phyloP scores from a whole-genome alignment of 2,329 filamentous ascomycete species.

The Colletotrichum spaethianum region DNA sequence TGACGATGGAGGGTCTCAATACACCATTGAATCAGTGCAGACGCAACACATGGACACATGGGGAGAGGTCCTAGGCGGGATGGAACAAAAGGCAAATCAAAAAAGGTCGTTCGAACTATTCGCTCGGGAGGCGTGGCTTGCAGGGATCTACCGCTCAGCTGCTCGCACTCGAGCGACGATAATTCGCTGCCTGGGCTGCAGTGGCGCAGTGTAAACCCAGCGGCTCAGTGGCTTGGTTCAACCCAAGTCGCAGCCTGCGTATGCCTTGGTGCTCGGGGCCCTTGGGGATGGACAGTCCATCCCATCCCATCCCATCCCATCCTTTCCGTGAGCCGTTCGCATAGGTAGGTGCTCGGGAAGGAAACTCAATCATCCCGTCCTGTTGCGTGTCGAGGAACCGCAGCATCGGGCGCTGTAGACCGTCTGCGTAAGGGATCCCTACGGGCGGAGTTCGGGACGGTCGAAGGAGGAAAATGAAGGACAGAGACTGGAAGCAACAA shows the following conservation, averaged over 20 bases:
- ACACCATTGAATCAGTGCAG: background rate
- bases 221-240: slow-evolving; percentile 40
- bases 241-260: slow-evolving; percentile 30
- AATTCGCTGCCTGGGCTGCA: slow-evolving; percentile 38
- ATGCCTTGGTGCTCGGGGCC: background rate
- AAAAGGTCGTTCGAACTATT: slow-evolving; percentile 30
- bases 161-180: slow-evolving; percentile 8
- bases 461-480: background rate
- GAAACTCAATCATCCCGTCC: slow-evolving; percentile 1
- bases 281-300: slow-evolving; percentile 15
- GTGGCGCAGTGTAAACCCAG: slow-evolving; percentile 38
- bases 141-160: slow-evolving; percentile 40
- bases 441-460: background rate
- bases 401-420: slow-evolving; percentile 5
- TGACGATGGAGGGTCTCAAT: background rate
- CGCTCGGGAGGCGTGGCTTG: slow-evolving; percentile 37
- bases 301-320: slow-evolving; percentile 14
- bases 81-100: slow-evolving; percentile 24
- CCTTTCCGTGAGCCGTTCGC: slow-evolving; percentile 5
- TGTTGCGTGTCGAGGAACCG: background rate
- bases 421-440: background rate
- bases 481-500: background rate
- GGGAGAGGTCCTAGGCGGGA: background rate
- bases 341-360: background rate
- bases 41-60: background rate